Evolutionary conservation across 2,329 filamentous ascomycete species (phyloP).

Genomic region (Rosellinia necatrix): DNA sequence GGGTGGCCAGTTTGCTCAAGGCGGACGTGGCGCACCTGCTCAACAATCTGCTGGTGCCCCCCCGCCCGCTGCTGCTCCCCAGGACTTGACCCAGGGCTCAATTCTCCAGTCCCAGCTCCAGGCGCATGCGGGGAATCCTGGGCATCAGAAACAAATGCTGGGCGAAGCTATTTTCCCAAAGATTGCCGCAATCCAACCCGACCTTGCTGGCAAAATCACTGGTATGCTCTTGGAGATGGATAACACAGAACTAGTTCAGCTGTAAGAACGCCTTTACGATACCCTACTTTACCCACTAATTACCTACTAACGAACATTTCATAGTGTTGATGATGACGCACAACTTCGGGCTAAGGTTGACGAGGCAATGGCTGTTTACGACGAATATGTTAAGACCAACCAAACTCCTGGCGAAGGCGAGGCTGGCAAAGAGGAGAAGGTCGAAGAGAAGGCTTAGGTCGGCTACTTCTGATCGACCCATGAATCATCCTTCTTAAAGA

Average conservation of each 20-base stretch:
- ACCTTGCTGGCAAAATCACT: conserved; percentile 98
- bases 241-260: conserved; percentile 87
- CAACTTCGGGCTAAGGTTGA: conserved; percentile 95
- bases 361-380: conserved; percentile 94
- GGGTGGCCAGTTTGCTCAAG: conserved; percentile 51
- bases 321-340: conserved; percentile 84
- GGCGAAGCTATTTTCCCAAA: conserved; percentile 98
- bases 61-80: conserved; percentile 35
- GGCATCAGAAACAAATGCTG: conserved; percentile 97
- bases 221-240: conserved; percentile 99
- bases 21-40: conserved; percentile 50
- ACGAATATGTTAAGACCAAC: conserved; percentile 94
- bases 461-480: conserved; percentile 4
- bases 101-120: conserved; percentile 64
- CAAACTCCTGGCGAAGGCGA: conserved; percentile 54
- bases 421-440: conserved; percentile 56
- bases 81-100: conserved; percentile 47
- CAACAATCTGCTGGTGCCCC: conserved; percentile 46
- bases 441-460: conserved; percentile 57
- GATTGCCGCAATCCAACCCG: conserved; percentile 92
- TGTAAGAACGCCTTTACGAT: conserved; percentile 69
- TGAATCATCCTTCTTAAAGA: conserved; percentile 23
- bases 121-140: conserved; percentile 54
- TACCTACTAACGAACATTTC: conserved; percentile 35
- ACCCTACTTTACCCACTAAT: neutral